phyloP scores from a whole-genome alignment of 129 eudicot species.

The Centrapalus pauciflorus region DNA sequence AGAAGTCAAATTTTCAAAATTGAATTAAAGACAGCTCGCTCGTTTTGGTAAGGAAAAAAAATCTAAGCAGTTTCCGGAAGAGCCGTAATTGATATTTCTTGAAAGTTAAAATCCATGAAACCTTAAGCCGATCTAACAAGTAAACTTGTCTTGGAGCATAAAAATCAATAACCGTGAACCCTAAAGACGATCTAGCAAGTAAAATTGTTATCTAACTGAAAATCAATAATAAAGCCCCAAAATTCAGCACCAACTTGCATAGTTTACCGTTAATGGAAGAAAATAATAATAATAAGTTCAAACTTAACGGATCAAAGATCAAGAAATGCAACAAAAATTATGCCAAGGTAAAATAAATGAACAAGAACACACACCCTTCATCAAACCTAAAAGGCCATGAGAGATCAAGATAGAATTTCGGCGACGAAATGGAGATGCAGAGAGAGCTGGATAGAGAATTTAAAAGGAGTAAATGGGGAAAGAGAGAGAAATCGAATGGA shows the following conservation, averaged over 20 bases:
- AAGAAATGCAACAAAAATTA: slow-evolving; percentile 5
- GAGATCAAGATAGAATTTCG: slow-evolving; percentile 4
- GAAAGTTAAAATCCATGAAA: neutral
- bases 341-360: neutral
- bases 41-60: slow-evolving; percentile 10
- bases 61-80: slow-evolving; percentile 9
- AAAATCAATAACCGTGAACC: neutral
- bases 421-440: neutral
- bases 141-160: neutral
- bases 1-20: neutral
- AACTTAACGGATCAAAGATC: slow-evolving; percentile 19
- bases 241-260: slow-evolving; percentile 11
- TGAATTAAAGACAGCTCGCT: neutral
- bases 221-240: slow-evolving; percentile 7
- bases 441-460: neutral
- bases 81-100: neutral
- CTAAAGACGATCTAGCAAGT: slow-evolving; percentile 22
- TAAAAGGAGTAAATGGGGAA: neutral
- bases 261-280: neutral
- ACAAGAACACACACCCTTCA: slow-evolving; percentile 11
- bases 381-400: neutral
- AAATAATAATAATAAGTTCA: neutral
- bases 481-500: slow-evolving; percentile 46
- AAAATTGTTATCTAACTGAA: neutral
- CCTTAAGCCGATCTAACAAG: slow-evolving; percentile 25